A percentile compares a stretch with the other conserved stretches of the same genome.
Evolutionary conservation across 768 basidiomycete species (phyloP).

Genomic region (Gloeopeniophorella convolvens): DNA sequence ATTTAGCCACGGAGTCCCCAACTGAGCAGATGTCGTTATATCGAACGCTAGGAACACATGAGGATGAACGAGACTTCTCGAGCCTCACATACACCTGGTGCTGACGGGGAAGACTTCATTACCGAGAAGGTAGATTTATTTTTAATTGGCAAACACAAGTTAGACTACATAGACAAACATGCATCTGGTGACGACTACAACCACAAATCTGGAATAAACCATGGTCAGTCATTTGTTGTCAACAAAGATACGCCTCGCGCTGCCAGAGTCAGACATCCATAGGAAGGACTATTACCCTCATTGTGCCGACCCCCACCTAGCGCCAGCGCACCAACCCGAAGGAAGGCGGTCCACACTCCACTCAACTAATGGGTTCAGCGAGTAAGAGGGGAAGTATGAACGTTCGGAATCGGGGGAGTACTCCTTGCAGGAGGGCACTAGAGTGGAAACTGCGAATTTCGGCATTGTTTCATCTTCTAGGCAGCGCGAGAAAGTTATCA

Average conservation of each 20-base stretch:
- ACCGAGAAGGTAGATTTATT: neutral
- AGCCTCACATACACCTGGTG: too few species aligned
- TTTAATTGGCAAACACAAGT: neutral
- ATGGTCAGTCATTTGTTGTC: too few species aligned
- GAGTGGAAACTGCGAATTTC: conserved; percentile 88
- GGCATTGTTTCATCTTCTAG: conserved; percentile 32
- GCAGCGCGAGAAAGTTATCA: conserved; percentile 34
- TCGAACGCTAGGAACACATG: too few species aligned
- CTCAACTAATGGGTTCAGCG: conserved; percentile 59
- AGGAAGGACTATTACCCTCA: conserved; percentile 71
- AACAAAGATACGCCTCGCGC: too few species aligned
- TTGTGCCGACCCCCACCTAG: conserved; percentile 64
- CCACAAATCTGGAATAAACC: too few species aligned
- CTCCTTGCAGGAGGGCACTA: conserved; percentile 57
- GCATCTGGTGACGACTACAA: too few species aligned
- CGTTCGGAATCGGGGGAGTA: conserved; percentile 70
- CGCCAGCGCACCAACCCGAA: conserved; percentile 56
- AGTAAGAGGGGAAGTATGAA: conserved; percentile 61
- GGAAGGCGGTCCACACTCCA: conserved; percentile 57
- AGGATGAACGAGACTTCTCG: too few species aligned
- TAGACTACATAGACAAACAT: neutral
- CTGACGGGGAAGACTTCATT: neutral
- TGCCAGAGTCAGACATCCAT: conserved; percentile 73
- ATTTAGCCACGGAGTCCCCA: too few species aligned
- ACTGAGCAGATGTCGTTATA: too few species aligned